phyloP scores from a whole-genome alignment of 2,329 filamentous ascomycete species.

The Huntiella abstrusa region DNA sequence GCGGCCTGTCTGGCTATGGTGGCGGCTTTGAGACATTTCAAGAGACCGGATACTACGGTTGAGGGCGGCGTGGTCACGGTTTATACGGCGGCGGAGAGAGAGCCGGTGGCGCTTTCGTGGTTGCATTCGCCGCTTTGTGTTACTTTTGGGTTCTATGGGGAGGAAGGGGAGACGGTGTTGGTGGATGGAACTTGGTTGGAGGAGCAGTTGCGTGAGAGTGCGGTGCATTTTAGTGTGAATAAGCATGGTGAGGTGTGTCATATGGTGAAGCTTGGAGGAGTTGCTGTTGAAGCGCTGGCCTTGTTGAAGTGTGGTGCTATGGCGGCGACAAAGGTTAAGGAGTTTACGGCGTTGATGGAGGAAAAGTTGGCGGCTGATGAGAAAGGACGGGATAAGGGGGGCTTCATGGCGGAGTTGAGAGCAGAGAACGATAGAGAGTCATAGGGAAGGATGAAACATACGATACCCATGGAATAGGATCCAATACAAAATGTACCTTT shows the following conservation, averaged over 20 bases:
- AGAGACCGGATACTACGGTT: slow-evolving; percentile 73
- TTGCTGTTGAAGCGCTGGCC: slow-evolving; percentile 58
- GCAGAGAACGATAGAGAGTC: slow-evolving; percentile 59
- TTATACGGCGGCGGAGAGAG: slow-evolving; percentile 67
- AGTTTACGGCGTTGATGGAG: slow-evolving; percentile 57
- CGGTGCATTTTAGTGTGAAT: slow-evolving; percentile 71
- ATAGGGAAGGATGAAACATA: slow-evolving; percentile 4
- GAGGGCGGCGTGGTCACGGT: slow-evolving; percentile 71
- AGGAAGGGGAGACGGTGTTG: slow-evolving; percentile 43
- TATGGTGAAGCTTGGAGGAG: slow-evolving; percentile 75
- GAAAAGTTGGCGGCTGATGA: slow-evolving; percentile 57
- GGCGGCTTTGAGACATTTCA: slow-evolving; percentile 76
- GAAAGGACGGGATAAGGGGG: slow-evolving; percentile 59
- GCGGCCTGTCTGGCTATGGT: slow-evolving; percentile 72
- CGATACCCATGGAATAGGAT: slow-evolving; percentile 9
- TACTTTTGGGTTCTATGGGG: slow-evolving; percentile 66
- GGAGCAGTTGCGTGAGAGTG: slow-evolving; percentile 55
- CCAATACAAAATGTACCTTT: slow-evolving; percentile 1
- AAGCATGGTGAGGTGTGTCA: slow-evolving; percentile 80
- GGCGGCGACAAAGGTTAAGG: slow-evolving; percentile 63
- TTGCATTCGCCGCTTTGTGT: slow-evolving; percentile 84
- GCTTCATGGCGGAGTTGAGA: slow-evolving; percentile 56
- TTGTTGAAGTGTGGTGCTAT: slow-evolving; percentile 58
- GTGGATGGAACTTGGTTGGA: slow-evolving; percentile 57
- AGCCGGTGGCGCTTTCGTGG: slow-evolving; percentile 77